A percentile compares a stretch with the other conserved stretches of the same genome.
Evolutionary conservation across 169 alveolate genomes (phyloP).

Genomic region (Perkinsus marinus): DNA sequence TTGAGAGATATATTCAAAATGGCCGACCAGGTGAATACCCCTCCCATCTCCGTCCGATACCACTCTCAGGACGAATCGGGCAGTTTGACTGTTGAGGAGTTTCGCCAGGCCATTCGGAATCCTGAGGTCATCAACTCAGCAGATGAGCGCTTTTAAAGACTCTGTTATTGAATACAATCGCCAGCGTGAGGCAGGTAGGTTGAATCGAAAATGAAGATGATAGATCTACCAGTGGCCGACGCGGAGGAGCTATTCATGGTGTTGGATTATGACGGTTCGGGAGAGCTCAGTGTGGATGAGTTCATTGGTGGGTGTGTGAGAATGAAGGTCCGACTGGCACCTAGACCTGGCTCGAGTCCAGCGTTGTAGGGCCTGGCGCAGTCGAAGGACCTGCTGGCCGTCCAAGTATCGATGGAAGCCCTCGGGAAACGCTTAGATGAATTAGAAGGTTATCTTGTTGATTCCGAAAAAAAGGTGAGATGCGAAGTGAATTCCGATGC

Average conservation of each 20-base stretch:
- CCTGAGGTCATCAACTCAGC: neutral
- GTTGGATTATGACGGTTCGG: neutral
- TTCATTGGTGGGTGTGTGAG: neutral
- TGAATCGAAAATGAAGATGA: neutral
- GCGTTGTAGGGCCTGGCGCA: neutral
- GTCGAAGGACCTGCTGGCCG: neutral
- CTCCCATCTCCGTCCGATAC: no score
- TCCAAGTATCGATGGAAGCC: neutral
- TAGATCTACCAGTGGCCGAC: neutral
- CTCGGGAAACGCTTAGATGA: neutral
- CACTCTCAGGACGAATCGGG: neutral
- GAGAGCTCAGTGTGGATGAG: neutral
- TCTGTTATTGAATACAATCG: neutral
- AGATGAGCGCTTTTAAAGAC: neutral
- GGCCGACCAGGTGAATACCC: neutral
- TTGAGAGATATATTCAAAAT: neutral
- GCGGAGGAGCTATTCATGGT: neutral
- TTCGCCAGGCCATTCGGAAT: neutral
- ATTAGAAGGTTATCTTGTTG: neutral
- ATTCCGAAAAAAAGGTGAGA: neutral
- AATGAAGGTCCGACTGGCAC: neutral
- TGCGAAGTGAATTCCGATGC: neutral
- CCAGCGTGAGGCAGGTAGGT: neutral
- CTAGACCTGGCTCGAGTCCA: neutral
- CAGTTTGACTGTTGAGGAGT: neutral